phyloP scores from a whole-genome alignment of 2,329 filamentous ascomycete genomes.

The Leptodontidium sp. region DNA sequence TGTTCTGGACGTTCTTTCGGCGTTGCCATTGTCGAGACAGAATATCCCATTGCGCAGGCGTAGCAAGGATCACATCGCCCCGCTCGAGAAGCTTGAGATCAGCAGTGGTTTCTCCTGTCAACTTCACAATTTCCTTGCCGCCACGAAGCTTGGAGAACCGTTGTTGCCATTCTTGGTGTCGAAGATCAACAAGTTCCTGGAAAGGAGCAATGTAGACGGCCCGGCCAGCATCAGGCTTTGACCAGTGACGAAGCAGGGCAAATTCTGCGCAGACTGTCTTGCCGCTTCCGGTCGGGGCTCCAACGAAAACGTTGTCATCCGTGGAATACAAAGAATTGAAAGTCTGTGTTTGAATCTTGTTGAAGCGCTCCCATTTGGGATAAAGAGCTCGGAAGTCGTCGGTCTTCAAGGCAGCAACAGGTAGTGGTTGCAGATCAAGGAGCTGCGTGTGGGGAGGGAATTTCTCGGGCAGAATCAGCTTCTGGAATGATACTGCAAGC shows the following conservation, averaged over 20 bases:
- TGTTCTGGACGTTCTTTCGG: slow-evolving; percentile 91
- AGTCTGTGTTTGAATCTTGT: slow-evolving; percentile 96
- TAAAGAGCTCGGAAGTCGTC: slow-evolving; percentile 85
- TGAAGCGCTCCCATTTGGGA: slow-evolving; percentile 86
- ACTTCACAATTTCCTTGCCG: slow-evolving; percentile 89
- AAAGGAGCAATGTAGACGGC: slow-evolving; percentile 95
- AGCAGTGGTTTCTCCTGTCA: slow-evolving; percentile 90
- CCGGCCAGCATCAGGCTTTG: slow-evolving; percentile 72
- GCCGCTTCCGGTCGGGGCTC: slow-evolving; percentile 91
- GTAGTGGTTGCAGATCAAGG: slow-evolving; percentile 89
- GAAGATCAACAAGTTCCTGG: slow-evolving; percentile 88
- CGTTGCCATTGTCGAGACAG: slow-evolving; percentile 96
- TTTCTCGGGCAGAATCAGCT: slow-evolving; percentile 91
- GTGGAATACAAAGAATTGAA: slow-evolving; percentile 93
- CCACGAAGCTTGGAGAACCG: slow-evolving; percentile 76
- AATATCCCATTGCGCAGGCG: slow-evolving; percentile 94
- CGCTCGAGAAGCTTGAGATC: slow-evolving; percentile 89
- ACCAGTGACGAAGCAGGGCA: slow-evolving; percentile 88
- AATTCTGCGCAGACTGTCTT: slow-evolving; percentile 98
- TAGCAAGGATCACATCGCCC: slow-evolving; percentile 90
- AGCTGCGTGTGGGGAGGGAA: slow-evolving; percentile 94
- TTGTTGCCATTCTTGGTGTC: slow-evolving; percentile 84
- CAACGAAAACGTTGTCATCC: slow-evolving; percentile 93
- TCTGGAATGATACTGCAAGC: slow-evolving; percentile 92
- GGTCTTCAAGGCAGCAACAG: slow-evolving; percentile 86